A percentile compares a stretch with the other conserved stretches of the same genome.
Evolutionary conservation across 208 protist genomes (phyloP).

Genomic region (Trypanosomatidae sp.): DNA sequence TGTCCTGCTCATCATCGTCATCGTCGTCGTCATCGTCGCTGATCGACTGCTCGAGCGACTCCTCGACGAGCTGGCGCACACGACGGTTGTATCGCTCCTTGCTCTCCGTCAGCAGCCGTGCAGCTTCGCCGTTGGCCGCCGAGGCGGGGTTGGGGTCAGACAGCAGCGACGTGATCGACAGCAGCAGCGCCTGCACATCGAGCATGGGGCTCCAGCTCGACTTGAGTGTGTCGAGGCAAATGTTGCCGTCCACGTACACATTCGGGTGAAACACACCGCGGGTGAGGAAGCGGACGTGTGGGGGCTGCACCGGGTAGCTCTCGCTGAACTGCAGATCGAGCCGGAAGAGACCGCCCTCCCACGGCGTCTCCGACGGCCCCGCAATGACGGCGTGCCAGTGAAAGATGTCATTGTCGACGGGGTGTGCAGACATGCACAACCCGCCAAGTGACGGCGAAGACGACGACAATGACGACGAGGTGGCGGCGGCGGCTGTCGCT

Average conservation of each 20-base stretch:
- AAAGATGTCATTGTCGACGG: conserved; percentile 64
- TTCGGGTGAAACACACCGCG: conserved; percentile 99
- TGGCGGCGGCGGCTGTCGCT: too few species aligned
- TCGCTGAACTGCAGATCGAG: conserved; percentile 57
- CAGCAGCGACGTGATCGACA: conserved; percentile 99
- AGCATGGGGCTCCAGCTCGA: conserved; percentile 98
- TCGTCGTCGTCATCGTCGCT: conserved; percentile 35
- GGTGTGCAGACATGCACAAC: conserved; percentile 39
- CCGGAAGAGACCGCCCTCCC: conserved; percentile 85
- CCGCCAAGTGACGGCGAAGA: too few species aligned
- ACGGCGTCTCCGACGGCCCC: conserved; percentile 64
- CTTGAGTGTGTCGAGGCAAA: conserved; percentile 99
- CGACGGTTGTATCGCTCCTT: conserved; percentile 90
- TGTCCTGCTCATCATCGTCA: conserved; percentile 20
- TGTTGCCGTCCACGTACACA: conserved; percentile 96
- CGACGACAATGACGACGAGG: too few species aligned
- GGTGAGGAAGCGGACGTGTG: conserved; percentile 96
- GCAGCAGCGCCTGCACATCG: conserved; percentile 97
- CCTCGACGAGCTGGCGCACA: conserved; percentile 43
- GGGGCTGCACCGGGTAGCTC: conserved; percentile 92
- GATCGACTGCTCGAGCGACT: conserved; percentile 58
- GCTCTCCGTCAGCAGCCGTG: conserved; percentile 93
- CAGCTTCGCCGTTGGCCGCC: conserved; percentile 98
- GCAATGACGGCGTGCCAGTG: conserved; percentile 76
- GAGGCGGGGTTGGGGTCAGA: conserved; percentile 99